Percentiles rank a stretch among this genome's conserved stretches.
Conservation (phyloP, 2,329 filamentous ascomycete genomes). For the Neonectria hederae region DNA sequence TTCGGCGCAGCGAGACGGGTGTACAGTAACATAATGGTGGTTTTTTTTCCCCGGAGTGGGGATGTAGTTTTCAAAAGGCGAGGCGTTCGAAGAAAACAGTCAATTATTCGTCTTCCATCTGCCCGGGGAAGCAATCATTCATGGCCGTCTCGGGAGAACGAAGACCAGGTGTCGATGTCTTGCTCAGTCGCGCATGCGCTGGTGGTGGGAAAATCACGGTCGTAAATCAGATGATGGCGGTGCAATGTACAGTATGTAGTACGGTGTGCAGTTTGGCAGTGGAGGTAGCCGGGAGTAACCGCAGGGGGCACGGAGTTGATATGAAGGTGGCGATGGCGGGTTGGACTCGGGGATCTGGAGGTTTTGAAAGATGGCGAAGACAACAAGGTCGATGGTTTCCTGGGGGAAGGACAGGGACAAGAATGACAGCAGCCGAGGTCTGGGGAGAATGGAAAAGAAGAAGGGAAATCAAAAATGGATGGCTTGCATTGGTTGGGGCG, state of each 20-base stretch:
- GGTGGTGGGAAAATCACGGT: neutral
- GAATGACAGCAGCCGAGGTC: conserved; percentile 7
- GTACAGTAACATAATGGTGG: conserved; percentile 63
- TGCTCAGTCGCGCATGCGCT: conserved; percentile 12
- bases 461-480: conserved; percentile 36
- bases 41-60: conserved; percentile 1
- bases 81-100: conserved; percentile 32
- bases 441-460: conserved; percentile 31
- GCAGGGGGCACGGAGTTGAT: conserved; percentile 5
- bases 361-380: neutral
- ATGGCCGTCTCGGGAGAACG: conserved; percentile 16
- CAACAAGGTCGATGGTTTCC: conserved; percentile 20
- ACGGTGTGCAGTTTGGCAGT: conserved; percentile 1
- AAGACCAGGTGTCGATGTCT: conserved; percentile 1
- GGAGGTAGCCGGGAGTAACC: conserved; percentile 14
- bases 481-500: conserved; percentile 35
- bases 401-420: neutral
- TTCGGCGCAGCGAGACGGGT: conserved; percentile 65
- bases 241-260: conserved; percentile 1
- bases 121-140: conserved; percentile 24
- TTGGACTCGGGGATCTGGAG: neutral
- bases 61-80: conserved; percentile 23
- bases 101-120: conserved; percentile 36
- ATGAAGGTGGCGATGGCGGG: neutral
- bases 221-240: conserved; percentile 24